Base-by-base conservation (phyloP, 345 rosid genomes). In the Eucalyptus curtisii region DNA sequence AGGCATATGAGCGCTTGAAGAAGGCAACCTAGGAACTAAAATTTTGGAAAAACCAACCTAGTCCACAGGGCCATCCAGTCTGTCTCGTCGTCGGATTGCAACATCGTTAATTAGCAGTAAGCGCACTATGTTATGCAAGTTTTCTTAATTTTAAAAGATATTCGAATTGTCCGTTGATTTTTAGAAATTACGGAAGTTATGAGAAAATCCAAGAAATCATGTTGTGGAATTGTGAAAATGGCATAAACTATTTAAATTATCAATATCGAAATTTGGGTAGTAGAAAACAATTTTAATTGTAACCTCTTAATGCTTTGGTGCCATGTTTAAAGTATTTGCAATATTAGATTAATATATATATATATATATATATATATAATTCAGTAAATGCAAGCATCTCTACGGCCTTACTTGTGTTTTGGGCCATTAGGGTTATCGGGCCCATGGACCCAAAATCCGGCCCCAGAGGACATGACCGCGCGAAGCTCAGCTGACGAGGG, bases 21-120 rank as follows among this genome's bases (percentile, higher is more conserved):
- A 33, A 33, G 44, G 13, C 42, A 33, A 33, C 81, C 7, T 17
- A 16, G 25, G 44, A 17, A 37, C 81, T 7, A 22, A 17, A 71
- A 33, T 2, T 68, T 71, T 8, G 80, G 25, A 16, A 31, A 31
- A 33, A 33, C 16, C 20, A 44, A 71, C 7, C 4, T 33, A 2
- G 81, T 9, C 7, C 10, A 71, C 7, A 3, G 13, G 7, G 19
- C 4, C 2, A 2, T 42, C 44, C 7, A 42, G 13, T 17, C 3
- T 3, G 0, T 50, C 53, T 50, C 2, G 8, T 3, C 13, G 0
- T 33, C 1, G 2, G 13, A 71, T 71, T 71, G 81, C 13, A 50
- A 50, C 53, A 6, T 3, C 53, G 3, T 50, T 50, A 16, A 31
- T 31, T 20, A 31, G 79, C 2, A 2, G 42, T 16, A 3, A 66